Conservation (phyloP, 202 grass and related monocot species). For the Schoenoplectus tabernaemontani region DNA sequence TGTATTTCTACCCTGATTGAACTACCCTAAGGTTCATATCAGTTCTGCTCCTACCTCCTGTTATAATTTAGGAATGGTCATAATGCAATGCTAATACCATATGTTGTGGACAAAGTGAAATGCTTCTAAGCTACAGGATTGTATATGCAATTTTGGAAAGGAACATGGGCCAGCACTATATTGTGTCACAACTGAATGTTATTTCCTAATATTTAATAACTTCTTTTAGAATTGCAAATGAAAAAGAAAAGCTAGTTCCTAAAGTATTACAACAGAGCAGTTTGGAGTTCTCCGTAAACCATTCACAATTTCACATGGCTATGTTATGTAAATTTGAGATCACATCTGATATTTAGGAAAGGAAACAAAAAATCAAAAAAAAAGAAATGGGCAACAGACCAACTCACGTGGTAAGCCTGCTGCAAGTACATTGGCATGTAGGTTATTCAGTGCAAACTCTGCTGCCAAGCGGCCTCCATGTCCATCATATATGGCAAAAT, state of each 20-base stretch:
- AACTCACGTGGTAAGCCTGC: conserved; percentile 99
- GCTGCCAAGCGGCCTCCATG: conserved; percentile 77
- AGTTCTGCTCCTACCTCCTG: no score
- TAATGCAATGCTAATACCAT: not conserved
- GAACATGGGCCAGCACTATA: not conserved
- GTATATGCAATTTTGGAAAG: not conserved
- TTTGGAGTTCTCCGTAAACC: not conserved
- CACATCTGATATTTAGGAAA: not conserved
- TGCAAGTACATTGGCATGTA: conserved; percentile 67
- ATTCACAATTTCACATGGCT: not conserved
- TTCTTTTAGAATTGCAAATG: not conserved
- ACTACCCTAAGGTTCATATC: no score
- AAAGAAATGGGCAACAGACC: conserved; percentile 55
- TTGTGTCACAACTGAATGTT: not conserved
- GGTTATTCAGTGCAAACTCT: conserved; percentile 68
- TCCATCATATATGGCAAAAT: conserved; percentile 89
- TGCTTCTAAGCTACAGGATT: not conserved
- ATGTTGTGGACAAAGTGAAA: not conserved
- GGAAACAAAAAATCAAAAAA: conserved; percentile 29
- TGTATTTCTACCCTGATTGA: no score
- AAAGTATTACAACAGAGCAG: not conserved
- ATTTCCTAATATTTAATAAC: not conserved
- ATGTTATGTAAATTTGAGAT: not conserved
- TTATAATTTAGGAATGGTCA: not conserved
- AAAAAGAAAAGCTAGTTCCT: not conserved